These are phyloP conservation scores for Turritis glabra DNA, from an alignment of 345 rosid genomes.

Conservation along the genomic window DNA sequence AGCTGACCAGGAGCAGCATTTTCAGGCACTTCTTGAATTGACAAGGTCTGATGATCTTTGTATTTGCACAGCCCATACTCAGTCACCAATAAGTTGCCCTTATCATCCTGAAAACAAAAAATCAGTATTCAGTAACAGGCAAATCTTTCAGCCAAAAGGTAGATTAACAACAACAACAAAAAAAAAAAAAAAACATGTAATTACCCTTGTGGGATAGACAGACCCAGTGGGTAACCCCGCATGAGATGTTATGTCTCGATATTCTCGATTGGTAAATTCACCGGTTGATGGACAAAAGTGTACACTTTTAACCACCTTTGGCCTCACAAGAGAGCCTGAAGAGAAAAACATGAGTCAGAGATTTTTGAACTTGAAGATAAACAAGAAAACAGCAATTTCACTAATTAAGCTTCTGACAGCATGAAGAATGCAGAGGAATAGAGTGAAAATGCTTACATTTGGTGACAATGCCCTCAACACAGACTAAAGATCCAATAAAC, in stretches of 20 bases:
- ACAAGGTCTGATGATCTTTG: conserved; percentile 97
- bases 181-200: background rate
- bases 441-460: conserved; percentile 57
- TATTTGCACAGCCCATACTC: conserved; percentile 93
- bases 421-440: background rate
- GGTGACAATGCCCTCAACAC: conserved; percentile 92
- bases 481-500: conserved; percentile 94
- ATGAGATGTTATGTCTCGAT: conserved; percentile 87
- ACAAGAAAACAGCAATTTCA: background rate
- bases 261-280: conserved; percentile 73
- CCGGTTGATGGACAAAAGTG: conserved; percentile 89
- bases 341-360: background rate
- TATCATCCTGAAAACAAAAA: conserved; percentile 68
- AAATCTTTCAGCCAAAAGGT: background rate
- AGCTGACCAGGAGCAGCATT: conserved; percentile 99
- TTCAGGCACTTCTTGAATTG: conserved; percentile 98
- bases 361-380: background rate
- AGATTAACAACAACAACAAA: conserved; percentile 12
- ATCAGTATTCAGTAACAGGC: conserved; percentile 18
- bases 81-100: conserved; percentile 87
- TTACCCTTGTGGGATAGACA: conserved; percentile 98
- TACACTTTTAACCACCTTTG: conserved; percentile 95
- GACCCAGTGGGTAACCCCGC: conserved; percentile 95
- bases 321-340: conserved; percentile 97
- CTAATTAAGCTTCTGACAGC: background rate